Evolutionary conservation across 2,329 filamentous ascomycete species (phyloP), one percentile per base, ranked within the genome.

Genomic region (Aureobasidium sp.): DNA sequence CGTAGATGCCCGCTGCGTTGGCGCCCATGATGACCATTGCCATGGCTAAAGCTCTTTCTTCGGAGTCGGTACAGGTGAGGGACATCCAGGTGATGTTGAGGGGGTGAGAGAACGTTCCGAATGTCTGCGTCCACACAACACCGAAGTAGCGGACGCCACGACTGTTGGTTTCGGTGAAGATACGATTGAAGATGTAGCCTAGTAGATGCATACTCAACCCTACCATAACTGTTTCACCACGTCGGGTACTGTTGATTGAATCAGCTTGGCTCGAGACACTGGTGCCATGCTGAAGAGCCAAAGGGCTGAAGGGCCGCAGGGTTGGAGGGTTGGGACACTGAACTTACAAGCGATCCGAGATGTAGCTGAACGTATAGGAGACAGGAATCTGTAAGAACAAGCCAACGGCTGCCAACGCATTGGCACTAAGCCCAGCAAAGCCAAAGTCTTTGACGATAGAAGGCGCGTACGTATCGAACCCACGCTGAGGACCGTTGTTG

Each of bases 1-100:
- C 83, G 59, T 83, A 82, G 57, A 86, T 85, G 29, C 82, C 82
- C 0, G 82, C 82, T 30, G 80, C 81, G 65, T 86, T 86, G 51
- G 82, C 83, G 21, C 80, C 79, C 82, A 85, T 85, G 63, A 85
- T 83, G 55, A 84, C 76, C 78, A 81, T 75, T 9, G 82, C 82
- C 83, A 85, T 85, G 11, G 82, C 81, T 0, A 85, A 74, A 0
- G 82, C 81, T 53, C 82, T 74, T 65, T 84, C 79, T 64, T 85
- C 82, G 0, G 82, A 83, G 57, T 83, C 81, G 0, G 76, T 75
- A 67, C 82, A 83, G 2, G 79, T 77, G 0, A 85, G 72, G 0
- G 81, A 84, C 68, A 85, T 75, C 82, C 82, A 85, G 1, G 82
- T 79, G 54, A 85, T 82, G 67, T 85, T 85, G 27, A 85, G 74